A percentile compares a stretch with the other conserved stretches of the same genome.
Conservation (phyloP, 1,139 yeast genomes). For the Saccharomyces hybrid region DNA sequence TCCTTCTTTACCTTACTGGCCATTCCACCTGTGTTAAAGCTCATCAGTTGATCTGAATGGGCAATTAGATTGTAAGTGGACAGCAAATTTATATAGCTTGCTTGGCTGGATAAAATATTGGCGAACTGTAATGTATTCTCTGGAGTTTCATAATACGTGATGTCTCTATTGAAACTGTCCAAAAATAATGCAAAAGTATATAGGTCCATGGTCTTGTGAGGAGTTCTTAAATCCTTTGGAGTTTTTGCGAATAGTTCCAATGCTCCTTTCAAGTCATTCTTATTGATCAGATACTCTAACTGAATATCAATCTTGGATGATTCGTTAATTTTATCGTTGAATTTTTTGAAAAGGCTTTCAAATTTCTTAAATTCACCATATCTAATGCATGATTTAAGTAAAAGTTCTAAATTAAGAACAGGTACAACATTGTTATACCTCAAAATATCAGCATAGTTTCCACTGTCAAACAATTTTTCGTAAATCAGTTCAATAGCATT, state of each 20-base stretch:
- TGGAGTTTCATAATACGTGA: slow-evolving; percentile 10
- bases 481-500: slow-evolving; percentile 20
- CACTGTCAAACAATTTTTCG: slow-evolving; percentile 15
- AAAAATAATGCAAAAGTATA: slow-evolving; percentile 24
- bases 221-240: slow-evolving; percentile 7
- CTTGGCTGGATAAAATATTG: slow-evolving; percentile 22
- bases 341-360: slow-evolving; percentile 16
- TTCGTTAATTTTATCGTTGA: slow-evolving; percentile 11
- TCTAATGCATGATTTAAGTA: slow-evolving; percentile 25
- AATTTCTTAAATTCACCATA: slow-evolving; percentile 20
- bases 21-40: slow-evolving; percentile 5
- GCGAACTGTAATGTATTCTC: slow-evolving; percentile 28
- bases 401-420: slow-evolving; percentile 17
- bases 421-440: slow-evolving; percentile 23
- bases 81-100: slow-evolving; percentile 19
- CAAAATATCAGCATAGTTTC: slow-evolving; percentile 17
- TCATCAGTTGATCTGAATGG: slow-evolving; percentile 6
- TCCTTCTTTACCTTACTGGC: slow-evolving; percentile 14
- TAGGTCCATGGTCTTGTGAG: slow-evolving; percentile 19
- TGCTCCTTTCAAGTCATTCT: slow-evolving; percentile 18
- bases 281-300: slow-evolving; percentile 23
- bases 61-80: slow-evolving; percentile 16
- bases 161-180: slow-evolving; percentile 15
- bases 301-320: slow-evolving; percentile 13
- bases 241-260: slow-evolving; percentile 13